Conservation (phyloP, 768 basidiomycete species). For the Naganishia vishniacii region DNA sequence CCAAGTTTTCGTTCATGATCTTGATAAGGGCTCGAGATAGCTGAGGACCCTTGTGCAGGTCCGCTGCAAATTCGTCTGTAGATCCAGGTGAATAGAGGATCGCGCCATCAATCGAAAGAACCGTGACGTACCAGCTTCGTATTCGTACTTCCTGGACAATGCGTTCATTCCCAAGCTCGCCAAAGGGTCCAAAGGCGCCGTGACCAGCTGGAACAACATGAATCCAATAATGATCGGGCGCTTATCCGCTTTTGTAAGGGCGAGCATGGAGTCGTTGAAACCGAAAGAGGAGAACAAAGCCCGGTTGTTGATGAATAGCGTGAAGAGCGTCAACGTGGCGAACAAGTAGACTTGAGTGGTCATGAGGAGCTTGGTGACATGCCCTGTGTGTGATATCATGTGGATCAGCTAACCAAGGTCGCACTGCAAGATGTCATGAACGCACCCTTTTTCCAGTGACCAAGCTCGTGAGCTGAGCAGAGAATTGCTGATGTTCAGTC, state of each 20-base stretch:
- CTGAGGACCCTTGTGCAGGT: conserved; percentile 55
- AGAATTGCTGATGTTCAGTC: conserved; percentile 1
- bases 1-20: conserved; percentile 85
- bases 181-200: conserved; percentile 48
- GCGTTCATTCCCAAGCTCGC: conserved; percentile 61
- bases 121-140: conserved; percentile 80
- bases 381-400: conserved; percentile 49
- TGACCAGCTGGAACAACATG: conserved; percentile 47
- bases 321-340: conserved; percentile 55
- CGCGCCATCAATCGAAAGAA: too few relatives aligned
- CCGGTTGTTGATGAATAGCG: conserved; percentile 49
- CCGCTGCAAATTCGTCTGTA: conserved; percentile 78
- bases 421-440: background rate
- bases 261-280: conserved; percentile 39
- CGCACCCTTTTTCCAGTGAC: conserved; percentile 78
- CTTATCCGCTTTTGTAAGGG: conserved; percentile 4
- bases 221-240: conserved; percentile 50
- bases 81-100: background rate
- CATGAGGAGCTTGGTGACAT: conserved; percentile 80
- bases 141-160: conserved; percentile 79
- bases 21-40: conserved; percentile 61
- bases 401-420: background rate
- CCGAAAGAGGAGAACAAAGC: conserved; percentile 47
- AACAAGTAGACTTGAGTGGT: conserved; percentile 85
- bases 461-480: conserved; percentile 78